Evolutionary conservation across 1,284 basidiomycete species (phyloP).

Genomic region (Microbotryum saponariae): DNA sequence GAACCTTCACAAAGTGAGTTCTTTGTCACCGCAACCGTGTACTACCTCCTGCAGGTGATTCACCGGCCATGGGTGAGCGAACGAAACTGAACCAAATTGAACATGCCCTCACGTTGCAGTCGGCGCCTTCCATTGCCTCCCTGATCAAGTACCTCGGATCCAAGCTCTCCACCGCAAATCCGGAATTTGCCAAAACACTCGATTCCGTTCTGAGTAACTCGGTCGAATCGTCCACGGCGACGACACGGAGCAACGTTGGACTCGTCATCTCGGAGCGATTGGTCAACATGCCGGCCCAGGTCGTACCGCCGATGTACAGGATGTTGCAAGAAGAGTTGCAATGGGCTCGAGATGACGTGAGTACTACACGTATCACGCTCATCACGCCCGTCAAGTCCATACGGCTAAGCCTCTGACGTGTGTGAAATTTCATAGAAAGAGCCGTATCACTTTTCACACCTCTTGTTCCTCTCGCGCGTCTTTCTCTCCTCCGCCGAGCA

Average conservation of each 20-base stretch:
- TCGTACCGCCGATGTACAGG: conserved; percentile 78
- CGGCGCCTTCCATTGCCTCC: conserved; percentile 60
- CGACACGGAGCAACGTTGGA: conserved; percentile 53
- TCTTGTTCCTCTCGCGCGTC: conserved; percentile 63
- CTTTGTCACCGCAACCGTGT: not conserved
- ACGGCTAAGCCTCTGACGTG: too few species aligned
- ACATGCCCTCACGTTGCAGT: conserved; percentile 43
- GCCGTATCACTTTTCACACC: conserved; percentile 61
- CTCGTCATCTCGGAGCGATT: conserved; percentile 76
- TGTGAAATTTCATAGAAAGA: conserved; percentile 44
- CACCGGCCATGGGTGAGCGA: too few species aligned
- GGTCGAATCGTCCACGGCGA: conserved; percentile 28
- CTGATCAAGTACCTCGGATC: conserved; percentile 64
- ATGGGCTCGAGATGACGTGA: conserved; percentile 57
- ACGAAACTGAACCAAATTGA: too few species aligned
- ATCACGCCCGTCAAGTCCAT: too few species aligned
- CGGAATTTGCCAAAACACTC: conserved; percentile 27
- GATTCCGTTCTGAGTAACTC: conserved; percentile 34
- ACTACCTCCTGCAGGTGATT: too few species aligned
- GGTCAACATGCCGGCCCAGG: conserved; percentile 85
- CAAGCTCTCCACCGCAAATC: conserved; percentile 48
- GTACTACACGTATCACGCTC: not conserved
- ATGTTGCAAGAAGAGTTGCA: conserved; percentile 76
- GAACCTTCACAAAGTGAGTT: conserved; percentile 60
- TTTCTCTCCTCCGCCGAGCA: conserved; percentile 45